phyloP scores from a whole-genome alignment of 495 filamentous ascomycete species.

The Penicillium desertorum region DNA sequence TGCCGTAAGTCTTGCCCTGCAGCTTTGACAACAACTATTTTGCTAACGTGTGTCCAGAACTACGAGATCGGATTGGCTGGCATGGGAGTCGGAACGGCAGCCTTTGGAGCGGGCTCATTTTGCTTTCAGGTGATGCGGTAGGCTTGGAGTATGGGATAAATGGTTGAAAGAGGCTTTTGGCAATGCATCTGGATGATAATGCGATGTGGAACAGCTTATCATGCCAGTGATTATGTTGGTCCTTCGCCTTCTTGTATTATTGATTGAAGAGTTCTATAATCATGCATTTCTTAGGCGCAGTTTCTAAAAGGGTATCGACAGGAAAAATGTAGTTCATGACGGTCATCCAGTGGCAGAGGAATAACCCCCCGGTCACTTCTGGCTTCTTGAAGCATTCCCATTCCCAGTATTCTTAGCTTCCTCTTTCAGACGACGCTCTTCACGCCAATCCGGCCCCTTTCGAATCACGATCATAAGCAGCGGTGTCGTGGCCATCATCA shows the following conservation, averaged over 20 bases:
- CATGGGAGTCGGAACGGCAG: conserved; percentile 82
- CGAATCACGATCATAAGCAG: conserved; percentile 47
- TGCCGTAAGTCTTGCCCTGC: conserved; percentile 65
- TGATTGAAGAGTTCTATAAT: conserved; percentile 4
- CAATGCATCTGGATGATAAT: background rate
- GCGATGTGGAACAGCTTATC: background rate
- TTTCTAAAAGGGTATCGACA: background rate
- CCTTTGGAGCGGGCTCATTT: conserved; percentile 68
- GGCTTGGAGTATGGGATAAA: background rate
- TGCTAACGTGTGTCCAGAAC: conserved; percentile 55
- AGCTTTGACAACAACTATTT: conserved; percentile 5
- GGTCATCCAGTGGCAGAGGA: background rate
- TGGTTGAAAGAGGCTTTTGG: background rate
- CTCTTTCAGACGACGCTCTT: conserved; percentile 36
- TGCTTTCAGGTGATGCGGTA: conserved; percentile 39
- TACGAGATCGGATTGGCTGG: conserved; percentile 91
- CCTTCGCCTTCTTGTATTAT: background rate
- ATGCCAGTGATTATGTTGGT: background rate
- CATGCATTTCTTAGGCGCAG: background rate
- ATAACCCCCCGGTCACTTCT: conserved; percentile 1
- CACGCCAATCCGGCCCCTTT: conserved; percentile 50
- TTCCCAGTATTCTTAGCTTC: conserved; percentile 17
- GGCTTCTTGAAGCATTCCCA: background rate
- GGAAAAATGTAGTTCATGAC: background rate
- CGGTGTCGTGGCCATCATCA: conserved; percentile 55